Base-by-base conservation (phyloP, 176 grass and related monocot genomes). In the Paspalum vaginatum region DNA sequence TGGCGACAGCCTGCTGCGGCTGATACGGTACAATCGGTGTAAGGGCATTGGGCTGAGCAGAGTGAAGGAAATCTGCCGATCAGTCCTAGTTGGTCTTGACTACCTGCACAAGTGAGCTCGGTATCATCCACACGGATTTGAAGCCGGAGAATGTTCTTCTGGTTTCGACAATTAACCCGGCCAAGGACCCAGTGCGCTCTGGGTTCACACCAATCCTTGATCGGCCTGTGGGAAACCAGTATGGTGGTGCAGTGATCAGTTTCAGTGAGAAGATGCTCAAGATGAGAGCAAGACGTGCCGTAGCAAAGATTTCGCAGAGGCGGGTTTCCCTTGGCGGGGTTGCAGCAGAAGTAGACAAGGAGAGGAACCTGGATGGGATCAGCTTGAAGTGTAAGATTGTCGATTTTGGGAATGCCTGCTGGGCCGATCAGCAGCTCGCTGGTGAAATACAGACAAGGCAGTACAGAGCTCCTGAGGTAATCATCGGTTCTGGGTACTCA, bases 81-180 rank as follows among this genome's bases (percentile, higher is more conserved):
- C 95, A 6, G 61, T 98, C 17, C 50, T 98, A 58, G 60, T 85
- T 5, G 88, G 85, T 24, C 92, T 98, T 52, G 91, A 98, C 74
- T 94, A 94, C 89, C 72, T 98, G 75, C 95, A 98, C 72, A 67
- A 74, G n/a, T 0, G 84, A 98, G 25, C 80, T 94, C 2, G 85
- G 90, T 74, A 87, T 98, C 65, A 93, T 98, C 65, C 95, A 98
- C 81, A 89, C 86, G 2, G 92, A 98, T 85, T 77, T 98, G 39
- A 98, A 98, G 60, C 92, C 87, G 0, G 95, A 98, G 77, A 98
- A 98, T 52, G 86, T 98, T 54, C 92, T 98, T 48, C 90, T 98
- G 25, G 78, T 94, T 24, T 98, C 92, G 0, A 91, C 92, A 37
- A 98, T 98, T 67, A 81, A 94, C 70, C 90, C 95, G n/a, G 59